These are phyloP conservation scores for Coniochaeta hoffmannii DNA, from an alignment of 2,329 filamentous ascomycete species.

Conservation along the genomic window DNA sequence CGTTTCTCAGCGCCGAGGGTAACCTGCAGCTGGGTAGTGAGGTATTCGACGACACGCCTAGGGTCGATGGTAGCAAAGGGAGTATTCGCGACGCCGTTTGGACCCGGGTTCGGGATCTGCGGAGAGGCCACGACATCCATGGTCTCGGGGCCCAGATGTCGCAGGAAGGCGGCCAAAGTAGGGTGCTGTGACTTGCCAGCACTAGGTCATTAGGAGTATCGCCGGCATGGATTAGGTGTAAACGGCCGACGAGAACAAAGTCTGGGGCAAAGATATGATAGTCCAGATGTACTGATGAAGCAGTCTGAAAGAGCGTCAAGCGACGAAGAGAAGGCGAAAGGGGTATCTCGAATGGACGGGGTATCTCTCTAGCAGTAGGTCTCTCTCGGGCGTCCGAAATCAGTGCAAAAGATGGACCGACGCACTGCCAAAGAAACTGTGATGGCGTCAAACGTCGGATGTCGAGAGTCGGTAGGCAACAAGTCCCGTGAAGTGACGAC, in stretches of 20 bases:
- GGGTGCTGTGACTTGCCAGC: too few relatives aligned
- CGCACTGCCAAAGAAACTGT: background rate
- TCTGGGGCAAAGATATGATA: background rate
- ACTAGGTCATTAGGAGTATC: background rate
- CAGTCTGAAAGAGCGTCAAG: background rate
- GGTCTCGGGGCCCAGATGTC: constrained; percentile 13
- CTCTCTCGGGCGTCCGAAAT: background rate
- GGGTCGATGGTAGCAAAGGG: constrained; percentile 56
- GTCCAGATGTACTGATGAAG: background rate
- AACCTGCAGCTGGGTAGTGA: constrained; percentile 62
- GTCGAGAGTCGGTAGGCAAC: background rate
- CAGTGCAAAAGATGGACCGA: constrained; percentile 1
- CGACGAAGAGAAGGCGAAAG: background rate
- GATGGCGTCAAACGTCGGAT: too few relatives aligned
- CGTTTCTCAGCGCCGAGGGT: constrained; percentile 67
- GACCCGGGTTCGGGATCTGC: constrained; percentile 31
- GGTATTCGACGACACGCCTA: constrained; percentile 62
- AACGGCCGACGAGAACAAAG: background rate
- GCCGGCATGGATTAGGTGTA: background rate
- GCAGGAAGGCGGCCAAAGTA: background rate
- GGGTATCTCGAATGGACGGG: background rate
- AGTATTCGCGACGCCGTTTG: constrained; percentile 38
- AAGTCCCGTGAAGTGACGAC: constrained; percentile 2
- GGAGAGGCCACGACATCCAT: constrained; percentile 48
- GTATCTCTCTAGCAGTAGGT: constrained; percentile 1